Percentiles rank a stretch among this genome's conserved stretches.
Conservation (phyloP, 331 rosid species). For the Phaseolus coccineus region DNA sequence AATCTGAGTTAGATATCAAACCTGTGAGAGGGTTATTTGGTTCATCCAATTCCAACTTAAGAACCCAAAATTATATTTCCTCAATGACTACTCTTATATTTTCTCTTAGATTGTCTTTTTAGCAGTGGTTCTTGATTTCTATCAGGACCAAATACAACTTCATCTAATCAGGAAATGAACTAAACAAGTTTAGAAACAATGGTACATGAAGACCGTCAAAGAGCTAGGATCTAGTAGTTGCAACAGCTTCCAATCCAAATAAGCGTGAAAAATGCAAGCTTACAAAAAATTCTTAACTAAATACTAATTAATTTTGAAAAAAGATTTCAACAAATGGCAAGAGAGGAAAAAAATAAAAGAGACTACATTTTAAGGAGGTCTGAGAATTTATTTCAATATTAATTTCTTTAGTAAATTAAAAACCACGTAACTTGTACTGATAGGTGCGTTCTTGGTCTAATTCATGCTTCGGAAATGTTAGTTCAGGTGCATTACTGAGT, state of each 20-base stretch:
- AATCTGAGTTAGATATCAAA: background rate
- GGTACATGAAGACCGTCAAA: background rate
- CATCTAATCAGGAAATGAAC: background rate
- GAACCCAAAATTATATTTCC: background rate
- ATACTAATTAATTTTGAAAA: too few relatives aligned
- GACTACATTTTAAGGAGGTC: too few relatives aligned
- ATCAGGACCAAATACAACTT: background rate
- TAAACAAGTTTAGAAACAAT: background rate
- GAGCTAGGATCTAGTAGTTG: too few relatives aligned
- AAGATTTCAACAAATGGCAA: too few relatives aligned
- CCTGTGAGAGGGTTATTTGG: background rate
- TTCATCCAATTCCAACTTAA: background rate
- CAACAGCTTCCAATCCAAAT: too few relatives aligned
- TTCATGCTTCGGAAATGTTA: too few relatives aligned
- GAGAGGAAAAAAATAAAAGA: too few relatives aligned
- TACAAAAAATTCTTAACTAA: background rate
- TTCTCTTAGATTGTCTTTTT: background rate
- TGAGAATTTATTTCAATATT: too few relatives aligned
- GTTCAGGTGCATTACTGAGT: too few relatives aligned
- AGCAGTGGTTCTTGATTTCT: background rate
- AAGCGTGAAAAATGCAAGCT: background rate
- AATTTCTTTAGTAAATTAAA: too few relatives aligned
- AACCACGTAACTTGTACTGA: too few relatives aligned
- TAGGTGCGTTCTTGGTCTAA: too few relatives aligned
- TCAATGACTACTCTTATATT: background rate